Base-by-base conservation (phyloP, 2,329 filamentous ascomycete genomes). In the Pyrenochaeta sp. region DNA sequence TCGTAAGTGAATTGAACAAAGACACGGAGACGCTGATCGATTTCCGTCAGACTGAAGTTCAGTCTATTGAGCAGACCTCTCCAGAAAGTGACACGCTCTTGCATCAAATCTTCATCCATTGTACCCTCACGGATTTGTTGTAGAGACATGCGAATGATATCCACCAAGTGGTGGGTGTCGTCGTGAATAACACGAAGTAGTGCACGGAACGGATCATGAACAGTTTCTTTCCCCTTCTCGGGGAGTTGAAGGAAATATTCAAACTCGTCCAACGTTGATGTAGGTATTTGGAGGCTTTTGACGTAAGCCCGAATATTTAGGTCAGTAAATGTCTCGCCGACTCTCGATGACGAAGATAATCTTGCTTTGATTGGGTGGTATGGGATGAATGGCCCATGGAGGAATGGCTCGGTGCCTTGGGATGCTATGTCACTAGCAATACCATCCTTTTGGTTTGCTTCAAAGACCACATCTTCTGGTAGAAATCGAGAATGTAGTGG, bases 41-140 rank as follows among this genome's bases (percentile, higher is more conserved):
- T 21, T 10, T 51, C 36, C 3, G 13, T 44, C 17, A 57, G 41
- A 10, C 28, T 48, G 28, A 42, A 45, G 11, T 40, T 48, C 8
- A 60, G 15, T 6, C 19, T 36, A 22, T 55, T 30, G 7, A 54
- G 32, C 2, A 56, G 28, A 2, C 35, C 29, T 41, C 55, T 40
- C 55, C 52, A 59, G 36, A 54, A 53, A 0, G 14, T 50, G 10
- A 59, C 50, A 4, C 52, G 55, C 21, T 40, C 44, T 22, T 54
- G 48, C 45, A 59, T 47, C 6, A 54, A 36, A 13, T 51, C 41
- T 20, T 57, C 51, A 14, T 57, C 37, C 22, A 57, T 15, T 0
- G 51, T 57, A 14, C 29, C 51, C 18, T 57, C 41, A n/a, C 53
- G 49, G n/a, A 60, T 54, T 3, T 45, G 42, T 13, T 42, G 46